Evolutionary conservation across 2,329 filamentous ascomycete species (phyloP).

Genomic region (Cercospora berteroae): DNA sequence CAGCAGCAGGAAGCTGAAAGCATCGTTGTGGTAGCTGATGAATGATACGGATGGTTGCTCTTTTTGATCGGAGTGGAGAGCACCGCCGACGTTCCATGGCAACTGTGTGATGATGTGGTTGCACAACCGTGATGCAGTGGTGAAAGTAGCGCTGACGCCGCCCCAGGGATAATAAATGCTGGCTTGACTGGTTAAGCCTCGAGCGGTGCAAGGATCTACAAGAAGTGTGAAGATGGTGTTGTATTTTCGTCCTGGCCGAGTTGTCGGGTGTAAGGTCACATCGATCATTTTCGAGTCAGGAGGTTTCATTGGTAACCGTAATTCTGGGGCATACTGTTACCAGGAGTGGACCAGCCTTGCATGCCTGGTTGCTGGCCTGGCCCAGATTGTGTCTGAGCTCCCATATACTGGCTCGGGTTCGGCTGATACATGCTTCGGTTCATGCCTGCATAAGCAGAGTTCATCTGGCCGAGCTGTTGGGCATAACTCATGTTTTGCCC

Average conservation of each 20-base stretch:
- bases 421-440: constrained; percentile 52
- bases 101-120: constrained; percentile 1
- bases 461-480: constrained; percentile 48
- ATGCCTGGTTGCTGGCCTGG: constrained; percentile 52
- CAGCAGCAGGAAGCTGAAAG: not conserved
- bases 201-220: constrained; percentile 22
- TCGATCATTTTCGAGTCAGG: not conserved
- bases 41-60: not conserved
- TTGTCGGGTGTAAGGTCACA: constrained; percentile 6
- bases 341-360: constrained; percentile 51
- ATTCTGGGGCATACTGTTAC: constrained; percentile 40
- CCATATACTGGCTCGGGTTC: constrained; percentile 47
- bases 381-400: constrained; percentile 32
- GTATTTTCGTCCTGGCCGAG: constrained; percentile 8
- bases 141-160: constrained; percentile 11
- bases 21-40: not conserved
- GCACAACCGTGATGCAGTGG: not conserved
- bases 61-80: not conserved
- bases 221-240: constrained; percentile 14
- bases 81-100: not conserved
- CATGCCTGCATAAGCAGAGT: constrained; percentile 46
- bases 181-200: constrained; percentile 16
- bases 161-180: constrained; percentile 12
- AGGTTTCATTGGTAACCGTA: constrained; percentile 27
- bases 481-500: constrained; percentile 48